Percentiles rank a stretch among this genome's conserved stretches.
Conservation (phyloP, 306 rosid species). For the Luffa acutangula region DNA sequence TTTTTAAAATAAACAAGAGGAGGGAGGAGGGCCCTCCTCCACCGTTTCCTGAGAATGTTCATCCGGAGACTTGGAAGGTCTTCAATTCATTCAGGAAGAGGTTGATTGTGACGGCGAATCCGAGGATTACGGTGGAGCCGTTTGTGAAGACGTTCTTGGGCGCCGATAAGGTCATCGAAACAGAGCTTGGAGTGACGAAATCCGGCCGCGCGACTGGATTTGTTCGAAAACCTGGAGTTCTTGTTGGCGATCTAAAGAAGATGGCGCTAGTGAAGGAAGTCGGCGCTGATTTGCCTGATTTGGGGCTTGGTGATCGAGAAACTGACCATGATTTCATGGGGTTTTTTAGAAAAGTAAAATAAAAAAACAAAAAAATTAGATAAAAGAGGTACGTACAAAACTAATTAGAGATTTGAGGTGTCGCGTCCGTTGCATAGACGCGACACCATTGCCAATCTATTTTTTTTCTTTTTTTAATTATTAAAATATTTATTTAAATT, state of each 20-base stretch:
- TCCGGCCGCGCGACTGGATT: constrained; percentile 71
- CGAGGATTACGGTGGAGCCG: constrained; percentile 76
- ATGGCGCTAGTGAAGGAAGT: constrained; percentile 46
- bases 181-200: constrained; percentile 44
- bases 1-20: no score
- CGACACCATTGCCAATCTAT: no score
- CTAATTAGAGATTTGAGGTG: no score
- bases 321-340: constrained; percentile 88
- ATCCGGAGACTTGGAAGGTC: constrained; percentile 62
- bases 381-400: no score
- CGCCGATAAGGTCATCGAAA: constrained; percentile 72
- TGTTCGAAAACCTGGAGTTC: constrained; percentile 64
- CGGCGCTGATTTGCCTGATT: constrained; percentile 48
- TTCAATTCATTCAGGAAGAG: constrained; percentile 74
- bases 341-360: no score
- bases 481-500: no score
- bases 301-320: constrained; percentile 76
- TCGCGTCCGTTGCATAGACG: no score
- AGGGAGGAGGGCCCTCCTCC: no score
- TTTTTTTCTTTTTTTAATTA: no score
- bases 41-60: constrained; percentile 75
- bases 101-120: constrained; percentile 63
- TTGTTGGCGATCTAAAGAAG: constrained; percentile 65
- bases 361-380: no score
- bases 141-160: constrained; percentile 58